Evolutionary conservation across 306 rosid species (phyloP), one percentile per base, ranked within the genome.

Genomic region (Clitoria ternatea): DNA sequence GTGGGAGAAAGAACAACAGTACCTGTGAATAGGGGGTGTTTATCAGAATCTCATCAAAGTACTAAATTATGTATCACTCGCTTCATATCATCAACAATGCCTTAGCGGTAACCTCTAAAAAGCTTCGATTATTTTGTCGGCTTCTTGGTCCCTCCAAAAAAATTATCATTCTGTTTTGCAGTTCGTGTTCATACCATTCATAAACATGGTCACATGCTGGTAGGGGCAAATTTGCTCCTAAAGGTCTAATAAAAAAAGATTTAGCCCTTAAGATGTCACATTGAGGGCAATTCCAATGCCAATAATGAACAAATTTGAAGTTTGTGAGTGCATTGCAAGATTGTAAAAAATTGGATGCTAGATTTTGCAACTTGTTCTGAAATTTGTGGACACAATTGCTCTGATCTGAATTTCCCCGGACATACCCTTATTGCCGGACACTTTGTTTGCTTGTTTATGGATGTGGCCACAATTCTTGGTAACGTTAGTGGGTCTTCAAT

Each of bases 121-220:
- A 76, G 82, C 37, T 62, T 7, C 33, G 63, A 76, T 85, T 75
- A 75, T 81, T 70, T 55, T 85, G 96, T 87, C 85, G 80, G 54
- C 44, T 78, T 50, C 72, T 62, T 53, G 57, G 73, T 77, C 8
- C 79, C 86, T 87, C 11, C 19, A n/a, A 27, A 70, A 77, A 42
- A 17, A 48, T 27, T 53, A 87, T 83, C 56, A 83, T 85, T 63
- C 12, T 62, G 80, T 73, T 81, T 69, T 69, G 61, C 49, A 79
- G 82, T 85, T 82, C 48, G 66, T 79, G 79, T 77, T 81, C 81
- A 76, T 73, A 61, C 79, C 73, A 17, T 77, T 45, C 74, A 76
- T 79, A 74, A 74, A 77, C 76, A 73, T 2, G 10, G 66, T 69
- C 82, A 75, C 87, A 80, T 83, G 87, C 12, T 59, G 62, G 82